Conservation (phyloP, 1,139 yeast genomes). For the Kodamaea fungicola region DNA sequence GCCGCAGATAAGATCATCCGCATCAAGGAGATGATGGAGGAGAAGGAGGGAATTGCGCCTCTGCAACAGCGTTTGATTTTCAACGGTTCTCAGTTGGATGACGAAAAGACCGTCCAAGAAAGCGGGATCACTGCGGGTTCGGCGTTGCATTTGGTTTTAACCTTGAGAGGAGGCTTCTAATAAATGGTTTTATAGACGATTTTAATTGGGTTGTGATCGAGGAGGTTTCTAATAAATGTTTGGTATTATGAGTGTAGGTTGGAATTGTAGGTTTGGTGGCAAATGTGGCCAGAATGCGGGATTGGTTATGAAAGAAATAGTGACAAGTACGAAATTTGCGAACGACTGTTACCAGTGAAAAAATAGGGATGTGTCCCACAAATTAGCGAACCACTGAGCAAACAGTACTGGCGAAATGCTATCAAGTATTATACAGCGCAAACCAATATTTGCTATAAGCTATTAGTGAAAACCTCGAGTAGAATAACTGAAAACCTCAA, state of each 20-base stretch:
- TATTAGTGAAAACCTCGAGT: too few relatives aligned
- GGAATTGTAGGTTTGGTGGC: neutral
- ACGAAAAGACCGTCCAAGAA: constrained; percentile 63
- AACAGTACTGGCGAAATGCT: too few relatives aligned
- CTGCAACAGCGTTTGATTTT: constrained; percentile 89
- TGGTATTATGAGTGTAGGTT: neutral
- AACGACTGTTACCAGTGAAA: neutral
- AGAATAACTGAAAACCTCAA: too few relatives aligned
- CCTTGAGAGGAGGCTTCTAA: constrained; percentile 96
- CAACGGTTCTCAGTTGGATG: constrained; percentile 90
- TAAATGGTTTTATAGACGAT: too few relatives aligned
- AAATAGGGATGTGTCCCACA: neutral
- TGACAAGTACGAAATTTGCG: neutral
- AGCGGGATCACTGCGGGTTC: constrained; percentile 74
- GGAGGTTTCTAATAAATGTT: neutral
- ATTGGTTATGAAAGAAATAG: neutral
- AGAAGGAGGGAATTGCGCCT: constrained; percentile 97
- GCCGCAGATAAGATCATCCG: constrained; percentile 72
- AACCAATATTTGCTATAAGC: too few relatives aligned
- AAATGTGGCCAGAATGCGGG: neutral
- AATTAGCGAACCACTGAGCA: neutral
- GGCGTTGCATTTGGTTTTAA: constrained; percentile 81
- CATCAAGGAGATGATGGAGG: constrained; percentile 91
- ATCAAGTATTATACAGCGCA: too few relatives aligned
- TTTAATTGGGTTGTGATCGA: constrained; percentile 6